These are phyloP conservation scores for Dothideomycetidae sp. DNA, from an alignment of 2,329 filamentous ascomycete species.

Conservation along the genomic window DNA sequence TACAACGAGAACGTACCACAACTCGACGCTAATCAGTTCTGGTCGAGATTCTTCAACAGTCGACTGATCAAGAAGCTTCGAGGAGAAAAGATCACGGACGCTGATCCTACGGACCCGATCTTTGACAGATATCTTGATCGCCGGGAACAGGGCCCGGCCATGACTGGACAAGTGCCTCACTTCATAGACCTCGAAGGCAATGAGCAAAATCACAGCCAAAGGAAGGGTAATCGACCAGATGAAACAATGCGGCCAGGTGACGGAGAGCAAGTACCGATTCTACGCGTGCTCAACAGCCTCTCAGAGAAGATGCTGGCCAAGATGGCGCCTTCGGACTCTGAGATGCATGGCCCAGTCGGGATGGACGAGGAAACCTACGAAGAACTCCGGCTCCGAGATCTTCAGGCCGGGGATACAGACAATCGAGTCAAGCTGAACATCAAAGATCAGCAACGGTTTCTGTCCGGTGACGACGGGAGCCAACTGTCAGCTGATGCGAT, in stretches of 20 bases:
- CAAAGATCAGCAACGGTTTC: constrained; percentile 74
- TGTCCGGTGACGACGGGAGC: constrained; percentile 37
- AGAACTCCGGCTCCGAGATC: constrained; percentile 63
- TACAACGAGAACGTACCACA: constrained; percentile 90
- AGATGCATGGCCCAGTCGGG: constrained; percentile 49
- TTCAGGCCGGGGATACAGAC: constrained; percentile 59
- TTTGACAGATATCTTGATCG: constrained; percentile 75
- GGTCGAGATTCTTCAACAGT: constrained; percentile 88
- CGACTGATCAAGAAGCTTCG: constrained; percentile 80
- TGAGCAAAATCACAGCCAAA: constrained; percentile 83
- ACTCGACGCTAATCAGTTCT: constrained; percentile 59
- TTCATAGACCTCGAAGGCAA: constrained; percentile 90
- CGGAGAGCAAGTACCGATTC: constrained; percentile 68
- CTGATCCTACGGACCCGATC: constrained; percentile 60
- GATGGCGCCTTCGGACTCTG: constrained; percentile 63
- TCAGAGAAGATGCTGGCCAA: constrained; percentile 89
- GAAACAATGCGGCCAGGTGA: constrained; percentile 71
- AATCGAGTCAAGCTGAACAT: constrained; percentile 73
- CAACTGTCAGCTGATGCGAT: constrained; percentile 35
- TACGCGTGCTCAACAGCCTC: constrained; percentile 75
- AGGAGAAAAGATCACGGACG: constrained; percentile 70
- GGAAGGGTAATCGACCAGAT: constrained; percentile 76
- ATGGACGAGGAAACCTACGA: constrained; percentile 61
- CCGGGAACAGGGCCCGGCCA: constrained; percentile 38
- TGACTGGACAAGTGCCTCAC: constrained; percentile 59